These are phyloP conservation scores for Acer yangbiense DNA, from an alignment of 345 rosid genomes.

Conservation along the genomic window DNA sequence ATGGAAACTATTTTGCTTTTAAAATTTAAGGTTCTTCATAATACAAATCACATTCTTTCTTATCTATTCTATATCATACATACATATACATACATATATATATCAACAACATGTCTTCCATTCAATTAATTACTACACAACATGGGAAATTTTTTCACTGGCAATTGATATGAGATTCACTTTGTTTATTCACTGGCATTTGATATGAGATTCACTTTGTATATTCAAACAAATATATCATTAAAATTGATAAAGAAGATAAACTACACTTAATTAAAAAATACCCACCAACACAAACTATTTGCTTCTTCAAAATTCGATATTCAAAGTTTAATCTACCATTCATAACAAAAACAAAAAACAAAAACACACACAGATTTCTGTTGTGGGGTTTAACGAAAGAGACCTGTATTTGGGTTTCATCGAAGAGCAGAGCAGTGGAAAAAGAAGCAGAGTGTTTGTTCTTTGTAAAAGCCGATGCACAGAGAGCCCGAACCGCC, in stretches of 20 bases:
- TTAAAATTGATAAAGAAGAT: not conserved
- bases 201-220: too few species aligned
- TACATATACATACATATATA: too few species aligned
- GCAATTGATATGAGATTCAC: not conserved
- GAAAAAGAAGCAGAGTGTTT: conserved; percentile 53
- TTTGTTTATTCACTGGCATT: not conserved
- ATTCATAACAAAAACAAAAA: not conserved
- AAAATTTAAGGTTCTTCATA: too few species aligned
- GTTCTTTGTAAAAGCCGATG: conserved; percentile 26
- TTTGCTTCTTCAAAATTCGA: not conserved
- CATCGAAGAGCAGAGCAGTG: conserved; percentile 84
- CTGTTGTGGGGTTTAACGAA: too few species aligned
- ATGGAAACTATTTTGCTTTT: not conserved
- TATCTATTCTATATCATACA: too few species aligned
- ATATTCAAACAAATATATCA: not conserved
- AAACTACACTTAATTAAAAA: not conserved
- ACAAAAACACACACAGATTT: not conserved
- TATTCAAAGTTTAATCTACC: not conserved
- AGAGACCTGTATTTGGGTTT: conserved; percentile 85
- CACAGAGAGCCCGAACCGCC: conserved; percentile 37
- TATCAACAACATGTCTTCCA: too few species aligned
- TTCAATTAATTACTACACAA: not conserved
- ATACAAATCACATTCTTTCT: too few species aligned
- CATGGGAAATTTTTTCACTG: not conserved
- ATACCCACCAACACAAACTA: not conserved